Conservation (phyloP, 192 early-diverging fungal genomes). For the Thoreauomyces humboldtii region DNA sequence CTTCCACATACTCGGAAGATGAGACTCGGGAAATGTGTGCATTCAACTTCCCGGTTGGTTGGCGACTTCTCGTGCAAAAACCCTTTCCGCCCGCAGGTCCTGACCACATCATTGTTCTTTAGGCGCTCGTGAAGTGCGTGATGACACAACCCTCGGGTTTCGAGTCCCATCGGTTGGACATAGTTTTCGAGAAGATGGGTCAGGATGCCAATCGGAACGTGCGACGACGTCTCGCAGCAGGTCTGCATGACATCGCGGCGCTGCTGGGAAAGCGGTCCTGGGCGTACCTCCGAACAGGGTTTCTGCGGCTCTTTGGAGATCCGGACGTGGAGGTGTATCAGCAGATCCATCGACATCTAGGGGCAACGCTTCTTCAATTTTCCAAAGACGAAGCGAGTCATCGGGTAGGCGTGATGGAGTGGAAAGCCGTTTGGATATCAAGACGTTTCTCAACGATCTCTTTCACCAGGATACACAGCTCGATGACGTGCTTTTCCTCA, state of each 20-base stretch:
- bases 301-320: slow-evolving; percentile 35
- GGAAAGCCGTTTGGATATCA: no score
- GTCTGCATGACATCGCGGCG: slow-evolving; percentile 37
- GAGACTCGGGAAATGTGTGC: slow-evolving; percentile 42
- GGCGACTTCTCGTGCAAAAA: background rate
- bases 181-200: slow-evolving; percentile 27
- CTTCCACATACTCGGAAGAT: slow-evolving; percentile 15
- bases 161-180: slow-evolving; percentile 39
- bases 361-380: slow-evolving; percentile 30
- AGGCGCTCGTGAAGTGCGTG: slow-evolving; percentile 36
- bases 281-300: slow-evolving; percentile 26
- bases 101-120: background rate
- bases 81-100: background rate
- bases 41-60: slow-evolving; percentile 48
- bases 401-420: slow-evolving; percentile 21
- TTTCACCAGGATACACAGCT: slow-evolving; percentile 27
- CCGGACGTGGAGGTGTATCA: slow-evolving; percentile 35
- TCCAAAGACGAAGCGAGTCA: slow-evolving; percentile 26
- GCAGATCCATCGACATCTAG: slow-evolving; percentile 32
- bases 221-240: slow-evolving; percentile 37
- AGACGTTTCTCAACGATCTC: no score
- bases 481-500: slow-evolving; percentile 44
- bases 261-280: slow-evolving; percentile 27
- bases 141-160: slow-evolving; percentile 6
- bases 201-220: slow-evolving; percentile 29